These are phyloP conservation scores for Kockovaella imperatae DNA, from an alignment of 768 basidiomycete genomes.

Conservation along the genomic window DNA sequence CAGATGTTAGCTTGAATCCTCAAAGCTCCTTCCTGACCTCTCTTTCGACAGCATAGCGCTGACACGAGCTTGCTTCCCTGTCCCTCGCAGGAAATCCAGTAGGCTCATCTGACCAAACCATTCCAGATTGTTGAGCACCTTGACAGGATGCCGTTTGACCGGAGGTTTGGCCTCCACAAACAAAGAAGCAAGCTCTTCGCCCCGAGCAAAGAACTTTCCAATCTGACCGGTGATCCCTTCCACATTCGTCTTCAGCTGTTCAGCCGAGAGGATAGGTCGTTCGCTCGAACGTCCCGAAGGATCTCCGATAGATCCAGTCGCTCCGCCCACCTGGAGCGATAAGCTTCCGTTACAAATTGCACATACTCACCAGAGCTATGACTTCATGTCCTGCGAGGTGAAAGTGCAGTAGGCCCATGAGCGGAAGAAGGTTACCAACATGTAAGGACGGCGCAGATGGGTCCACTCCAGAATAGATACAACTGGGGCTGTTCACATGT, in stretches of 20 bases:
- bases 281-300: conserved; percentile 83
- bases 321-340: conserved; percentile 72
- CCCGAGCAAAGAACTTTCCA: conserved; percentile 63
- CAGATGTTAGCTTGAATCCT: background rate
- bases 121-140: conserved; percentile 59
- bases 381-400: conserved; percentile 71
- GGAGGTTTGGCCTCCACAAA: background rate
- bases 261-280: conserved; percentile 59
- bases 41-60: conserved; percentile 86
- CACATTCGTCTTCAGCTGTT: conserved; percentile 62
- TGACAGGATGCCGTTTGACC: conserved; percentile 23
- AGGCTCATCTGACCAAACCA: conserved; percentile 71
- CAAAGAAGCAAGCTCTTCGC: conserved; percentile 53
- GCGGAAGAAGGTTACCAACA: conserved; percentile 83
- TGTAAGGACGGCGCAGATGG: conserved; percentile 85
- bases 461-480: conserved; percentile 82
- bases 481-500: conserved; percentile 39
- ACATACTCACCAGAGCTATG: conserved; percentile 66
- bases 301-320: conserved; percentile 93
- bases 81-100: conserved; percentile 73
- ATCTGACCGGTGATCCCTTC: conserved; percentile 57
- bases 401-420: conserved; percentile 82
- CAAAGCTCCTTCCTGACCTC: conserved; percentile 54
- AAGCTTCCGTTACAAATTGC: background rate
- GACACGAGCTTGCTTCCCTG: conserved; percentile 71